Evolutionary conservation across 2,329 filamentous ascomycete species (phyloP).

Genomic region (Aspergillus bombycis): DNA sequence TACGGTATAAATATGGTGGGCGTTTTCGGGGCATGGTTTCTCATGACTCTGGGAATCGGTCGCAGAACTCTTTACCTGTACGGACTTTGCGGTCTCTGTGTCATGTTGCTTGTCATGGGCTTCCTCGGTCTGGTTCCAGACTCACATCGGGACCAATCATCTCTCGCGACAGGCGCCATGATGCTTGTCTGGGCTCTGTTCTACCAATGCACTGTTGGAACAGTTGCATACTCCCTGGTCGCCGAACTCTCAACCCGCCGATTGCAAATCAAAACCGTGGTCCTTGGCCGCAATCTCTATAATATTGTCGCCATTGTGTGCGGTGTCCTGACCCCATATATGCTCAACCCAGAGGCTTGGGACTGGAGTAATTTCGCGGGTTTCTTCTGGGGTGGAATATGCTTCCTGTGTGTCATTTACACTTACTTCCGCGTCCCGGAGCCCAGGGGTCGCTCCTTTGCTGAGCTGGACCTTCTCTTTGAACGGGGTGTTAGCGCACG

Average conservation of each 20-base stretch:
- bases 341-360: slow-evolving; percentile 87
- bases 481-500: slow-evolving; percentile 71
- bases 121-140: slow-evolving; percentile 76
- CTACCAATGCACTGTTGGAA: slow-evolving; percentile 86
- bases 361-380: slow-evolving; percentile 85
- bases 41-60: slow-evolving; percentile 76
- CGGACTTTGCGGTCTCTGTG: slow-evolving; percentile 72
- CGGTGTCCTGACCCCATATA: slow-evolving; percentile 83
- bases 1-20: slow-evolving; percentile 75
- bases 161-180: slow-evolving; percentile 79
- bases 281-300: slow-evolving; percentile 78
- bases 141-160: slow-evolving; percentile 60
- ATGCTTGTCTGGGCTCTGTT: slow-evolving; percentile 82
- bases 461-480: slow-evolving; percentile 83
- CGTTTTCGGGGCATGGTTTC: slow-evolving; percentile 77
- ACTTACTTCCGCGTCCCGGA: slow-evolving; percentile 82
- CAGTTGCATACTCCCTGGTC: slow-evolving; percentile 87
- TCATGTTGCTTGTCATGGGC: slow-evolving; percentile 80
- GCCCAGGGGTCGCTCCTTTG: slow-evolving; percentile 77
- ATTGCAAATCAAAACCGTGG: slow-evolving; percentile 88
- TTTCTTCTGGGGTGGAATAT: slow-evolving; percentile 85
- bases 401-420: slow-evolving; percentile 79
- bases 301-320: slow-evolving; percentile 82
- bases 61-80: slow-evolving; percentile 76
- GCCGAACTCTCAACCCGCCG: slow-evolving; percentile 80